Percentiles rank a stretch among this genome's conserved stretches.
Evolutionary conservation across 169 alveolate species (phyloP).

Genomic region (Plasmodium inui): DNA sequence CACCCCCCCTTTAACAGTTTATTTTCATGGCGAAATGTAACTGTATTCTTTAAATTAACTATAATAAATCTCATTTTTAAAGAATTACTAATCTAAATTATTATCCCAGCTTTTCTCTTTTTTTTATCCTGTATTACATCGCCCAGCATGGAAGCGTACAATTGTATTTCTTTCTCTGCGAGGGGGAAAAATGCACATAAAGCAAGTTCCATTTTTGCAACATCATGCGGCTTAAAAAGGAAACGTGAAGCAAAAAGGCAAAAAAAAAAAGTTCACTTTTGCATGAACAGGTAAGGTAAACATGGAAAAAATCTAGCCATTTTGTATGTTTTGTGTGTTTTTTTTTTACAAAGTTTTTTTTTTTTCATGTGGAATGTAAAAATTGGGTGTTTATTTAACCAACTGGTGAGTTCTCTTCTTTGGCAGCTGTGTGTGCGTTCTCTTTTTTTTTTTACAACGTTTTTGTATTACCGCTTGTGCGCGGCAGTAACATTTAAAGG

Average conservation of each 20-base stretch:
- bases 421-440: not conserved
- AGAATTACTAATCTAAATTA: constrained; percentile 30
- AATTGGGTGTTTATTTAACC: not conserved
- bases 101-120: not conserved
- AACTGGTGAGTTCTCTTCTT: not conserved
- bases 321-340: not conserved
- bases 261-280: constrained; percentile 19
- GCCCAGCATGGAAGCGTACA: not conserved
- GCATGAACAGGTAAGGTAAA: constrained; percentile 54
- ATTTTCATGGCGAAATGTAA: constrained; percentile 30
- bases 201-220: constrained; percentile 7
- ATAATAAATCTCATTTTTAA: constrained; percentile 26
- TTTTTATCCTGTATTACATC: not conserved
- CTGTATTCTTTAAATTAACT: constrained; percentile 4
- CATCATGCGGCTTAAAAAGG: not conserved
- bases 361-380: not conserved
- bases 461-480: not conserved
- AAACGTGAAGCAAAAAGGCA: not conserved
- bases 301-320: constrained; percentile 14
- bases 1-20: constrained; percentile 10
- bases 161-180: not conserved
- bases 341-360: constrained; percentile 2
- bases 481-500: not conserved
- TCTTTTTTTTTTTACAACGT: not conserved
- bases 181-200: not conserved